Conservation (phyloP, 2,329 filamentous ascomycete species). For the Epichloe amarillans region DNA sequence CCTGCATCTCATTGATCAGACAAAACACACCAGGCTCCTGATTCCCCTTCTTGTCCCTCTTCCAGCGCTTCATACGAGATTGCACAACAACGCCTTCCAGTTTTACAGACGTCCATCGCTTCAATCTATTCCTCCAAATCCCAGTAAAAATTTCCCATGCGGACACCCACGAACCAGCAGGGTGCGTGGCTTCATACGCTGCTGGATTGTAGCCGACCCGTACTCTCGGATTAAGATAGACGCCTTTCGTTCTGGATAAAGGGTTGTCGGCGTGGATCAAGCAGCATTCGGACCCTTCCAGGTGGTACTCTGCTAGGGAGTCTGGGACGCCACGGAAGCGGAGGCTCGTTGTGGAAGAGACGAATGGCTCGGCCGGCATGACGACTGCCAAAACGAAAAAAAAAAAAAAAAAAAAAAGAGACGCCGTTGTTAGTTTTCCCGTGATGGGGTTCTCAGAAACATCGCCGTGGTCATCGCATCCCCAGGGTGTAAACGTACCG, state of each 20-base stretch:
- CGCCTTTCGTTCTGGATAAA: conserved; percentile 35
- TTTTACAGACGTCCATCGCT: conserved; percentile 25
- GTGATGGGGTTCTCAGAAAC: background rate
- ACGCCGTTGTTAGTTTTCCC: background rate
- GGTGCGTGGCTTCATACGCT: conserved; percentile 38
- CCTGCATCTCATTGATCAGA: conserved; percentile 48
- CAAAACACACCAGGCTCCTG: conserved; percentile 36
- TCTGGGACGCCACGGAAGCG: conserved; percentile 53
- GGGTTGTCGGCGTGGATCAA: conserved; percentile 63
- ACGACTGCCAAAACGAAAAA: conserved; percentile 18
- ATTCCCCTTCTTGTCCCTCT: conserved; percentile 20
- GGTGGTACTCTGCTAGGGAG: conserved; percentile 44
- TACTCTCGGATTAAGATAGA: conserved; percentile 57
- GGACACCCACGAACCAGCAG: conserved; percentile 31
- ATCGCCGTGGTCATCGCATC: background rate
- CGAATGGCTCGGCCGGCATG: conserved; percentile 43
- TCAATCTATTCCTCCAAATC: conserved; percentile 44
- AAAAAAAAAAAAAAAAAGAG: background rate
- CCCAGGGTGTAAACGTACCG: conserved; percentile 12
- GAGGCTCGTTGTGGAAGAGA: conserved; percentile 27
- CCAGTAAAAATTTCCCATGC: conserved; percentile 35
- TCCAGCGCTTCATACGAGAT: conserved; percentile 25
- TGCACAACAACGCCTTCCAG: conserved; percentile 22
- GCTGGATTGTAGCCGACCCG: conserved; percentile 48
- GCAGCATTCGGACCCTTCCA: conserved; percentile 72